Evolutionary conservation across 1,139 yeast species (phyloP).

Genomic region (Suhomyces wounanorum): DNA sequence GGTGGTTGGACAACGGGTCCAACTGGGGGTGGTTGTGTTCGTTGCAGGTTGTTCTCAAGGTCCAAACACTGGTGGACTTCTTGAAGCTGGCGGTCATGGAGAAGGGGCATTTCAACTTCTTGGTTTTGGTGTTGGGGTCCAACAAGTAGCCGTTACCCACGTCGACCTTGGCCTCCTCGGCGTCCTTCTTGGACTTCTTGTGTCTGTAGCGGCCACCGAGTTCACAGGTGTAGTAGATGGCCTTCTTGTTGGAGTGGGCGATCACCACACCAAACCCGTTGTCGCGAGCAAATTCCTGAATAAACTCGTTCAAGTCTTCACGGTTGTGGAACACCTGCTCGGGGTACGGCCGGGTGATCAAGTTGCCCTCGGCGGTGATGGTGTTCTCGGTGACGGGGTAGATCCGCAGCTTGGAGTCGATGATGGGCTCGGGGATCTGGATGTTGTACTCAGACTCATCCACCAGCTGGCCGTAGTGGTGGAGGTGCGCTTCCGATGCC

Average conservation of each 20-base stretch:
- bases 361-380: constrained; percentile 51
- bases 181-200: constrained; percentile 44
- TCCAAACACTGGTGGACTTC: constrained; percentile 53
- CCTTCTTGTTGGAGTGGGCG: constrained; percentile 60
- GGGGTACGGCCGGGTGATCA: constrained; percentile 57
- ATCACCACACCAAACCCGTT: constrained; percentile 63
- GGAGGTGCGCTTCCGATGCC: constrained; percentile 24
- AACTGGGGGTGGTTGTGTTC: constrained; percentile 62
- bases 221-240: constrained; percentile 63
- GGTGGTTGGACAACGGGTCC: constrained; percentile 57
- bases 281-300: constrained; percentile 57
- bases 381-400: constrained; percentile 51
- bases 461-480: constrained; percentile 24
- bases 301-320: constrained; percentile 55
- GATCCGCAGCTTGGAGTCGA: constrained; percentile 47
- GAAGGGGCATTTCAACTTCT: constrained; percentile 58
- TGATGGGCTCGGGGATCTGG: constrained; percentile 52
- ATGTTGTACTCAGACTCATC: constrained; percentile 48
- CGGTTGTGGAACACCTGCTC: constrained; percentile 54
- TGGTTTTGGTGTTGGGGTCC: constrained; percentile 50
- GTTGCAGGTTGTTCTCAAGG: constrained; percentile 54
- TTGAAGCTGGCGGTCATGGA: constrained; percentile 59
- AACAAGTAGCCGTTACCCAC: constrained; percentile 40
- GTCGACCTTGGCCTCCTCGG: constrained; percentile 28
- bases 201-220: constrained; percentile 60